A percentile compares a stretch with the other conserved stretches of the same genome.
Evolutionary conservation across 1,284 basidiomycete genomes (phyloP).

Genomic region (Taiwanofungus camphoratus): DNA sequence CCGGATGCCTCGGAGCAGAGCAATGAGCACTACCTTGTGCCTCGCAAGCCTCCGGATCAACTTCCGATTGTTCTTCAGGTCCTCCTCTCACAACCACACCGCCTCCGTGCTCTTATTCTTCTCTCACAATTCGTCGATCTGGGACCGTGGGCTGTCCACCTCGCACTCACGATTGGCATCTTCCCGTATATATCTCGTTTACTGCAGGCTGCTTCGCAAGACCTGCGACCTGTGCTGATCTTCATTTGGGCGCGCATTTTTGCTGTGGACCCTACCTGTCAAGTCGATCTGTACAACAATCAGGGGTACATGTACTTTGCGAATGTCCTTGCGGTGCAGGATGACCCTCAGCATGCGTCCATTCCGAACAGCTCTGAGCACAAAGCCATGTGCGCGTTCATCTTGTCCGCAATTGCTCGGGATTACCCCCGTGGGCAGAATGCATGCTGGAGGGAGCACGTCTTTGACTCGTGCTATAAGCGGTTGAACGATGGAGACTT

Average conservation of each 20-base stretch:
- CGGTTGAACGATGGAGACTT: constrained; percentile 89
- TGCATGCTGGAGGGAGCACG: constrained; percentile 80
- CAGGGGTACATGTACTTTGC: constrained; percentile 89
- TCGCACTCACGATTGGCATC: constrained; percentile 96
- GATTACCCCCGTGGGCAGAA: constrained; percentile 85
- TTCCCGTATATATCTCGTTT: constrained; percentile 98
- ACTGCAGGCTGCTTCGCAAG: constrained; percentile 90
- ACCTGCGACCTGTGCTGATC: constrained; percentile 95
- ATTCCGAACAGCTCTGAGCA: constrained; percentile 95
- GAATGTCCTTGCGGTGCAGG: constrained; percentile 65
- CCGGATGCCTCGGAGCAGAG: constrained; percentile 14
- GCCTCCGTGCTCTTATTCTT: constrained; percentile 92
- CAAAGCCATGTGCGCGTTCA: constrained; percentile 98
- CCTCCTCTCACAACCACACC: constrained; percentile 92
- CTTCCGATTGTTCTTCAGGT: constrained; percentile 97
- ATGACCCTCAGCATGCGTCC: constrained; percentile 41
- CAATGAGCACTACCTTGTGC: constrained; percentile 59
- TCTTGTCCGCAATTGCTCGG: constrained; percentile 88
- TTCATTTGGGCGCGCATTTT: constrained; percentile 99
- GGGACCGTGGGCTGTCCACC: constrained; percentile 97
- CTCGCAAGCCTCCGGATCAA: constrained; percentile 90
- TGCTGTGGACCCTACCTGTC: constrained; percentile 91
- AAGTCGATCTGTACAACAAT: constrained; percentile 85
- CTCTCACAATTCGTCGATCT: constrained; percentile 97
- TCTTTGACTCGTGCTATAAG: constrained; percentile 88